Base-by-base conservation (phyloP, 2,329 filamentous ascomycete species). In the Phialemonium atrogriseum region DNA sequence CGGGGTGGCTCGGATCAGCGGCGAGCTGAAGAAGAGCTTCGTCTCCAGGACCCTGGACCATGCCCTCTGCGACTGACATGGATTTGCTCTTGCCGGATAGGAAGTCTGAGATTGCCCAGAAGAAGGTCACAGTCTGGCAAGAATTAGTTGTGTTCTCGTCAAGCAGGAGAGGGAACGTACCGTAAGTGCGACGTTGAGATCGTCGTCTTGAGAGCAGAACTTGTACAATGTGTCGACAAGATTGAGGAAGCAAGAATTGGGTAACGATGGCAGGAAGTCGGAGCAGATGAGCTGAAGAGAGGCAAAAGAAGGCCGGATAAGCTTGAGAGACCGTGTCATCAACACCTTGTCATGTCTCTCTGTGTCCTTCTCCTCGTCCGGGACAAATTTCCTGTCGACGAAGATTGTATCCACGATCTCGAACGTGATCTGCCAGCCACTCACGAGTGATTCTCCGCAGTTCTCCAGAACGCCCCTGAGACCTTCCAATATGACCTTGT, bases 31-130 rank as follows among this genome's bases (percentile, higher is more conserved):
- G 57, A 2, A 83, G 52, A 11, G 69, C 63, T 7, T 76, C 59
- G 33, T 81, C 77, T 5, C 74, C 59, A 37, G 68, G 49, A 38
- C 67, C 61, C 26, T 64, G 57, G 34, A 78, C 64, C 37, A 79
- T 63, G 30, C 68, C 64, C 25, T 68, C 60, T 1, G 69, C 77
- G 19, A 80, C 71, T 2, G 69, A 66, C 26, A 80, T 68, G 0
- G 68, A 64, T 36, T 64, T 66, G 33, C 68, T 74, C 43, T 72
- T 74, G 4, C 67, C 60, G 2, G 75, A 79, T 5, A 96, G 66
- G 41, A 88, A 91, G 54, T 95, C 88, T 0, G 89, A 94, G 7
- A 95, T 73, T 33, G 89, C 88, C 86, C 88, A 95, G 54, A 94
- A 94, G 50, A 94, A 91, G 0, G 89, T 94, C 7, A 94, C 84